These are phyloP conservation scores for Pleurotus djamor DNA, from an alignment of 768 basidiomycete species.

Conservation along the genomic window DNA sequence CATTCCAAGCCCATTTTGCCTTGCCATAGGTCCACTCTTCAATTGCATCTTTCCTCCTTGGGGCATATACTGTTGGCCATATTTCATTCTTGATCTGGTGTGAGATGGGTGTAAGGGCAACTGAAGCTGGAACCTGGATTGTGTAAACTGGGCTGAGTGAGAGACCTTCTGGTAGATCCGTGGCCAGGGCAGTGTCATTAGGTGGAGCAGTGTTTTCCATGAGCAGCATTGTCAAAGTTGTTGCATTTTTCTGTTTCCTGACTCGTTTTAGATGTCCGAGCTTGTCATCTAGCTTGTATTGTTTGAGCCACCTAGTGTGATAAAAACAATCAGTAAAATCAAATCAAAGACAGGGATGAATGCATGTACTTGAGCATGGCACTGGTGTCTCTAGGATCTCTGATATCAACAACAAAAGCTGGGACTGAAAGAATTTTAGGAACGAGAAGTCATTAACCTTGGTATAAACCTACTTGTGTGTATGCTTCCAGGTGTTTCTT, in stretches of 20 bases:
- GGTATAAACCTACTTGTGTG: constrained; percentile 42
- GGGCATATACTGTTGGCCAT: constrained; percentile 87
- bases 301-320: constrained; percentile 64
- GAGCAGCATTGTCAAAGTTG: constrained; percentile 55
- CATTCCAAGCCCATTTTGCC: constrained; percentile 73
- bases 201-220: constrained; percentile 19
- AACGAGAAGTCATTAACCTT: background rate
- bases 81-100: constrained; percentile 62
- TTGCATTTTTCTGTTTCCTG: constrained; percentile 40
- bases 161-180: constrained; percentile 42
- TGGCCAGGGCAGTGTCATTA: constrained; percentile 23
- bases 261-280: constrained; percentile 79
- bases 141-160: constrained; percentile 52
- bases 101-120: constrained; percentile 68
- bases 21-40: constrained; percentile 67
- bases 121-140: constrained; percentile 58
- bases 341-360: background rate
- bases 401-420: constrained; percentile 79
- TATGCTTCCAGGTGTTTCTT: constrained; percentile 65
- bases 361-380: constrained; percentile 57
- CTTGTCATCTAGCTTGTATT: constrained; percentile 54
- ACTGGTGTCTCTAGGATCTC: constrained; percentile 56
- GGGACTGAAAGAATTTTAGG: constrained; percentile 37
- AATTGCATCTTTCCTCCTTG: constrained; percentile 63
- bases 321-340: background rate